These are phyloP conservation scores for Chytridiales sp. DNA, from an alignment of 371 early-diverging fungal species.

Conservation along the genomic window DNA sequence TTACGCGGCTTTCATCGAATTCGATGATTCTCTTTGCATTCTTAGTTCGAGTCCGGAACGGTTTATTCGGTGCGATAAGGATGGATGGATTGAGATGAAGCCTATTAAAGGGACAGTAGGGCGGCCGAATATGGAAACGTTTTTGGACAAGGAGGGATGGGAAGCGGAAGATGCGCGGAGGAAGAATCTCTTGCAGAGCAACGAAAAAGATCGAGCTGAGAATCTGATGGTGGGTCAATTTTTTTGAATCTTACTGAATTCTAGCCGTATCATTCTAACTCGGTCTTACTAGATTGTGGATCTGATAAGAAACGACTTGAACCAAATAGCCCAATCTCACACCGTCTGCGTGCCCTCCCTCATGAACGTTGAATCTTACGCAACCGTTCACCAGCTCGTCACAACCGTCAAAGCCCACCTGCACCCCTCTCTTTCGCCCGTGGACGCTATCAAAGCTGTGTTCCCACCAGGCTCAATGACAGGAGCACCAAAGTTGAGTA, in stretches of 20 bases:
- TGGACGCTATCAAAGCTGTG: constrained; percentile 71
- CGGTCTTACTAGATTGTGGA: constrained; percentile 78
- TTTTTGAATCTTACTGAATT: background rate
- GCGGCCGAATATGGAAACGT: constrained; percentile 33
- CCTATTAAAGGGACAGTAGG: constrained; percentile 92
- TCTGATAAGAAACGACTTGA: constrained; percentile 90
- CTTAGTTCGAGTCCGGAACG: constrained; percentile 84
- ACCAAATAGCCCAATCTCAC: constrained; percentile 58
- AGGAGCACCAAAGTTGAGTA: constrained; percentile 92
- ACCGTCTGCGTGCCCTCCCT: constrained; percentile 79
- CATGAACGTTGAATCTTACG: constrained; percentile 88
- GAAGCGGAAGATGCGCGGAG: constrained; percentile 51
- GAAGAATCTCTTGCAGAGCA: constrained; percentile 56
- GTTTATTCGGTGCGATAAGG: constrained; percentile 64
- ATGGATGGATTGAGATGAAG: constrained; percentile 79
- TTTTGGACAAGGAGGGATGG: constrained; percentile 12
- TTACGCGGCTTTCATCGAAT: constrained; percentile 69
- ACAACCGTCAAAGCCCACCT: constrained; percentile 77
- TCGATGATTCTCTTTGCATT: constrained; percentile 26
- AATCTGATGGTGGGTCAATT: constrained; percentile 81
- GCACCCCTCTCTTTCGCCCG: constrained; percentile 58
- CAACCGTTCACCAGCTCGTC: constrained; percentile 91
- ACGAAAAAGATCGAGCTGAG: constrained; percentile 91
- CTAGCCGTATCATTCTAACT: constrained; percentile 2
- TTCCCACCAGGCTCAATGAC: constrained; percentile 98